phyloP scores from a whole-genome alignment of 2,329 filamentous ascomycete species.

The Triangularia verruculosa region DNA sequence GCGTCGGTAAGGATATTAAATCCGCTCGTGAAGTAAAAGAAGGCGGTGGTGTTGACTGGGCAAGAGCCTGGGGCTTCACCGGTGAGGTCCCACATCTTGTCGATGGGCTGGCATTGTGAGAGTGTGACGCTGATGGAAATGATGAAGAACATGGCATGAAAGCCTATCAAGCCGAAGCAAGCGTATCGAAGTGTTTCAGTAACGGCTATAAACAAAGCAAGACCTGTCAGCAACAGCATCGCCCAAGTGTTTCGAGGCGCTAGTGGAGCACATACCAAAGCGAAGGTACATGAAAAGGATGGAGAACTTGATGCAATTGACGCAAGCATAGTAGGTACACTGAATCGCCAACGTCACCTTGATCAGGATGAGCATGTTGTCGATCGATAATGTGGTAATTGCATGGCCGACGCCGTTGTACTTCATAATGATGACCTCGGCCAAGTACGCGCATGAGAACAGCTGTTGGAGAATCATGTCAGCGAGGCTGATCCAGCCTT shows the following conservation, averaged over 20 bases:
- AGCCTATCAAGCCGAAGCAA: constrained; percentile 36
- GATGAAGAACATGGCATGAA: constrained; percentile 41
- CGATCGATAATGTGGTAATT: neutral
- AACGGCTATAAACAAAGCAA: neutral
- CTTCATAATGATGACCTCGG: constrained; percentile 1
- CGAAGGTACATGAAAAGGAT: constrained; percentile 47
- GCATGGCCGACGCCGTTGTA: neutral
- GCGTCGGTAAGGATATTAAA: constrained; percentile 48
- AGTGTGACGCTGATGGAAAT: constrained; percentile 39
- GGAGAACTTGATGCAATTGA: constrained; percentile 42
- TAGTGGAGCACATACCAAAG: constrained; percentile 36
- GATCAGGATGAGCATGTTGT: constrained; percentile 5
- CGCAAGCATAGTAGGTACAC: constrained; percentile 40
- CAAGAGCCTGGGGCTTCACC: constrained; percentile 35
- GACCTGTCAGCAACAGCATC: neutral
- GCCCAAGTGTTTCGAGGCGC: neutral
- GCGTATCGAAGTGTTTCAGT: constrained; percentile 29
- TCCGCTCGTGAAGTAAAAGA: constrained; percentile 42
- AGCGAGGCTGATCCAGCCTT: neutral
- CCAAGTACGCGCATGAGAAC: neutral
- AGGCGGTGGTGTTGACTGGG: constrained; percentile 40
- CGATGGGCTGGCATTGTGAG: constrained; percentile 41
- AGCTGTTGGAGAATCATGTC: neutral
- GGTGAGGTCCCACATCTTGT: constrained; percentile 42
- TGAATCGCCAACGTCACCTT: constrained; percentile 37